Percentiles rank a stretch among this genome's conserved stretches.
Conservation (phyloP, 2,329 filamentous ascomycete species). For the Pleoardoris graminearum region DNA sequence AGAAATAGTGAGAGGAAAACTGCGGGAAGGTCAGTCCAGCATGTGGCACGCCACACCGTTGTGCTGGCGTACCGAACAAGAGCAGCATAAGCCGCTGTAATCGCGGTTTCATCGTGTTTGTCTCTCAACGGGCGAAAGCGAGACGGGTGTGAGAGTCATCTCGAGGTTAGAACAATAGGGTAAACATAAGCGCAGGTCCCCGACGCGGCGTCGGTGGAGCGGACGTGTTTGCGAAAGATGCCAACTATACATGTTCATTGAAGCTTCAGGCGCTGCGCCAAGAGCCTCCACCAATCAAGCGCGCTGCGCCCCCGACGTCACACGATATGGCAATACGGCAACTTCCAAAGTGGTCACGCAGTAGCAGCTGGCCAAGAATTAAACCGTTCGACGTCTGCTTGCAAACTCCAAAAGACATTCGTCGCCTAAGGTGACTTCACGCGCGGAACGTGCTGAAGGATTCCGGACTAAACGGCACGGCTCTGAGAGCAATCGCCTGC, state of each 20-base stretch:
- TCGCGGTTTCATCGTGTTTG: conserved; percentile 39
- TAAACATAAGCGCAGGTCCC: conserved; percentile 19
- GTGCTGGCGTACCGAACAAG: conserved; percentile 33
- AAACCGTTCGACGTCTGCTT: neutral
- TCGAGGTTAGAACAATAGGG: conserved; percentile 28
- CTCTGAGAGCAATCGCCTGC: neutral
- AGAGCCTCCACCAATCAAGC: conserved; percentile 34
- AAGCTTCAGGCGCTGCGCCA: conserved; percentile 22
- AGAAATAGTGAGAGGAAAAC: conserved; percentile 39
- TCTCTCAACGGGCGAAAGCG: conserved; percentile 16
- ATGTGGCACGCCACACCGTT: conserved; percentile 2
- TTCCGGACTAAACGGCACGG: neutral
- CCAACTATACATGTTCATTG: conserved; percentile 38
- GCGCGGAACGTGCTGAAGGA: neutral
- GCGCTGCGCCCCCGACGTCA: conserved; percentile 2
- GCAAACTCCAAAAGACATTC: neutral
- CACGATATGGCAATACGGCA: neutral
- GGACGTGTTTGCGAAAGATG: conserved; percentile 34
- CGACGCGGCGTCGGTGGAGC: conserved; percentile 17
- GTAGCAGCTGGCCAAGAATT: neutral
- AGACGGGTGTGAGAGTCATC: conserved; percentile 30
- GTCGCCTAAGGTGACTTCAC: neutral
- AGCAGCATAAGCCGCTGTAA: conserved; percentile 44
- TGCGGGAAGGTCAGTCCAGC: conserved; percentile 28
- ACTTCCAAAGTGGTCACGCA: neutral